Evolutionary conservation across 75 land plant species (phyloP), one percentile per base, ranked within the genome.

Genomic region (Selaginella moellendorffii): DNA sequence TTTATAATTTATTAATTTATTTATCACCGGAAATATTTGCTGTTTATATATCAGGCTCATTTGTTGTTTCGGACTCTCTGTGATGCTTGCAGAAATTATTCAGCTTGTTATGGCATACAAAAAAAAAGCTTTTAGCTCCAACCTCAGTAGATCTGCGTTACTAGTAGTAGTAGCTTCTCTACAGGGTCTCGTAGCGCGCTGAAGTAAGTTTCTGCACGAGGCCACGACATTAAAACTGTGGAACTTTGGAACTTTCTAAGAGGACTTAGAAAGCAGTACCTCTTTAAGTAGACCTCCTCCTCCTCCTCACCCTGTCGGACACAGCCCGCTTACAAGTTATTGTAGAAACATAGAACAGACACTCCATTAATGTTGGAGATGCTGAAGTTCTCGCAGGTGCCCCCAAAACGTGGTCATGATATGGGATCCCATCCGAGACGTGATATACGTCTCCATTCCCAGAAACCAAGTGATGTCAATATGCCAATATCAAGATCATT

Each of bases 341-440:
- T 36, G 46, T 36, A 36, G 46, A 36, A 36, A 36, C 46, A 36
- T 36, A 36, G 46, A 36, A 36, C 46, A 36, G 46, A 36, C 46
- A 36, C 46, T 36, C 46, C 14, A 36, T 36, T 36, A 36, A 36
- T 36, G 46, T 36, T 36, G 46, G 46, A 36, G 46, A 36, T 36
- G 46, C 14, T 36, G 14, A 36, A 36, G 46, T 36, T 36, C 46
- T 36, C 14, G 46, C n/a, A n/a, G n/a, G n/a, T n/a, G n/a, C n/a
- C n/a, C n/a, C 14, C 46, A 36, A 36, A 36, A 36, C 46, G 46
- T 36, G 46, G 14, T 36, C 46, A 36, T 36, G 10, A 36, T 36
- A 36, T 36, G 5, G 14, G 14, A 36, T 36, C 46, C 46, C 46
- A 36, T 36, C 14, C 46, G 46, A 36, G 14, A 36, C 46, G 14